phyloP scores from a whole-genome alignment of 78 protist genomes.

The Chrysochromulina tobinii region DNA sequence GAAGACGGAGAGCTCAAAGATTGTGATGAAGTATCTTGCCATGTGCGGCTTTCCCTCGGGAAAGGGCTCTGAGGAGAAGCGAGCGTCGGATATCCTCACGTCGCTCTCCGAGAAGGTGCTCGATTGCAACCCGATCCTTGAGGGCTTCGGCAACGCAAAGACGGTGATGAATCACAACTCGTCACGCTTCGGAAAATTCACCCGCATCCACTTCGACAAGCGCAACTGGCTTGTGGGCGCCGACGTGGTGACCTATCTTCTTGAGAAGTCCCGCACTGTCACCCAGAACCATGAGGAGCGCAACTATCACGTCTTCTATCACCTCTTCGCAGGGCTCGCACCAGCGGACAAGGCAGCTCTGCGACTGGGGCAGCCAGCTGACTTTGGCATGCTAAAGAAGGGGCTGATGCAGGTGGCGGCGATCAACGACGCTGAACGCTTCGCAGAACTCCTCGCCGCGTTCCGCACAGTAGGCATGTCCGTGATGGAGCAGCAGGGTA shows the following conservation, averaged over 20 bases:
- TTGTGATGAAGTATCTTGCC: slow-evolving; percentile 30
- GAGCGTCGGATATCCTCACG: not conserved
- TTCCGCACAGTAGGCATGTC: not conserved
- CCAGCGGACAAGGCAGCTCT: not conserved
- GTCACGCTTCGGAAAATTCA: slow-evolving; percentile 78
- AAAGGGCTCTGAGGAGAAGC: not conserved
- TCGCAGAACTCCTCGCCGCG: not conserved
- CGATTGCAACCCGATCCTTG: slow-evolving; percentile 70
- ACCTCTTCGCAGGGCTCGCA: not conserved
- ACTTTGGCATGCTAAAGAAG: not conserved
- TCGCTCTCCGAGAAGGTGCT: slow-evolving; percentile 30
- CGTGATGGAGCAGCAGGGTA: not conserved
- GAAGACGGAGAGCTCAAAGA: slow-evolving; percentile 44
- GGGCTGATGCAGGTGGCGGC: not conserved
- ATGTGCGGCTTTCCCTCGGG: not conserved
- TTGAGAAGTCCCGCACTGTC: slow-evolving; percentile 41
- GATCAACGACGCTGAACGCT: not conserved
- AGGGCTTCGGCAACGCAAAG: slow-evolving; percentile 89
- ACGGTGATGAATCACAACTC: slow-evolving; percentile 87
- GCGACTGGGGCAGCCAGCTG: not conserved
- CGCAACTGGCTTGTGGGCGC: slow-evolving; percentile 34
- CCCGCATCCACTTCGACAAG: slow-evolving; percentile 29
- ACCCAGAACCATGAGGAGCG: slow-evolving; percentile 13
- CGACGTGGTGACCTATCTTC: slow-evolving; percentile 31
- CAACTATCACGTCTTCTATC: slow-evolving; percentile 43